Conservation (phyloP, 2,329 filamentous ascomycete species). For the Verticillium nubilum region DNA sequence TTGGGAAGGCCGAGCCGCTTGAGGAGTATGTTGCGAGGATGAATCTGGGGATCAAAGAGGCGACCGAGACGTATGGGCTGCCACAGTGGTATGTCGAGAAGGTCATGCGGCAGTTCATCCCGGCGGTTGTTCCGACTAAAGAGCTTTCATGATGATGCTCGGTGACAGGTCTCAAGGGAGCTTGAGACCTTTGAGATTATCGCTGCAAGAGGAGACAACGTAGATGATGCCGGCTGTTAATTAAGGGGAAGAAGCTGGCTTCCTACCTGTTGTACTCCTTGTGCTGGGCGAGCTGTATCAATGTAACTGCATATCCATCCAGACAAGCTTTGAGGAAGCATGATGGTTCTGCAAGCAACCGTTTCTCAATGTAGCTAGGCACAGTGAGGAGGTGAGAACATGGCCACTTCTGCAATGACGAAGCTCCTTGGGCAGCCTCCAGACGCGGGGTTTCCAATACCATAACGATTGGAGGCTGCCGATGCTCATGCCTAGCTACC, state of each 20-base stretch:
- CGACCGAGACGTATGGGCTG: constrained; percentile 44
- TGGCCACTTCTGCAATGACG: background rate
- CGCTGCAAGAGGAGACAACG: too few relatives aligned
- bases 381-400: background rate
- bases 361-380: background rate
- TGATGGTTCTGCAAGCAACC: background rate
- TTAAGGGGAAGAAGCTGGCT: too few relatives aligned
- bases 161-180: too few relatives aligned
- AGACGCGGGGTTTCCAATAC: background rate
- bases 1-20: constrained; percentile 32
- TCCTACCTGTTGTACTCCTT: background rate
- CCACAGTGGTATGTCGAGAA: constrained; percentile 47
- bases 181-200: background rate
- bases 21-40: constrained; percentile 59
- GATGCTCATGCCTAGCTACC: background rate
- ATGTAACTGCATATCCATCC: background rate
- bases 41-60: constrained; percentile 58
- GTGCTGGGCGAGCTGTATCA: background rate
- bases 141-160: background rate
- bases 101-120: constrained; percentile 44
- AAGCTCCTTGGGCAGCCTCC: background rate
- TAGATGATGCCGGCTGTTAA: too few relatives aligned
- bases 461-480: background rate
- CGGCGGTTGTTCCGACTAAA: background rate
- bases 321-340: background rate